Percentiles rank a stretch among this genome's conserved stretches.
Evolutionary conservation across 306 rosid species (phyloP).

Genomic region (barrel medic (Medicago truncatula)): MtrunA17r5.0-ANR NC_053044.1:37056501-37057000

Average conservation of each 20-base stretch:
- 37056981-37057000: slow-evolving; percentile 57
- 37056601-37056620: slow-evolving; percentile 66
- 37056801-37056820: slow-evolving; percentile 41
- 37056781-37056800: slow-evolving; percentile 52
- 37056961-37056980: slow-evolving; percentile 53
- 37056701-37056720: background rate
- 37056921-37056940: slow-evolving; percentile 55
- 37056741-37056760: background rate
- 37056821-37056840: slow-evolving; percentile 49
- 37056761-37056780: slow-evolving; percentile 56
- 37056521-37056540: slow-evolving; percentile 52
- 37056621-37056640: background rate
- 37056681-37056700: background rate
- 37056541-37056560: slow-evolving; percentile 71
- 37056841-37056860: slow-evolving; percentile 59
- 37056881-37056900: slow-evolving; percentile 77
- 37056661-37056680: background rate
- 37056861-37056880: slow-evolving; percentile 60
- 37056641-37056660: background rate
- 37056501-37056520: slow-evolving; percentile 65
- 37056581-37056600: slow-evolving; percentile 62
- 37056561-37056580: slow-evolving; percentile 65
- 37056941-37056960: slow-evolving; percentile 59
- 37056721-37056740: background rate
- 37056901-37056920: slow-evolving; percentile 71